Conservation (phyloP, 148 eudicot species). For the Chenopodium formosanum region DNA sequence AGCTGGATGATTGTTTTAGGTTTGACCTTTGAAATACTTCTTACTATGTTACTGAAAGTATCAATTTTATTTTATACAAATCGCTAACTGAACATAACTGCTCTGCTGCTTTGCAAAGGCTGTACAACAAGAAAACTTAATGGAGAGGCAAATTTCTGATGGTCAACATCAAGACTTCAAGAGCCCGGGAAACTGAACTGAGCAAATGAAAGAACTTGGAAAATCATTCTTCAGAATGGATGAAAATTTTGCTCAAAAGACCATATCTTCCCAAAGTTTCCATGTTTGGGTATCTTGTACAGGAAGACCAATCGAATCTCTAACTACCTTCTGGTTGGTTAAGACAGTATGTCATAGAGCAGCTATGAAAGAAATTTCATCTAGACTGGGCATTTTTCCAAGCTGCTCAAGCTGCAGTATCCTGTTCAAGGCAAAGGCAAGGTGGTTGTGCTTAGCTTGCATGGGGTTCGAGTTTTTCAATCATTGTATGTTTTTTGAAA, state of each 20-base stretch:
- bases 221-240: not conserved
- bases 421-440: slow-evolving; percentile 7
- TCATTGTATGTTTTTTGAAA: not conserved
- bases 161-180: slow-evolving; percentile 30
- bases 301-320: not conserved
- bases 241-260: slow-evolving; percentile 4
- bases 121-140: slow-evolving; percentile 63
- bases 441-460: slow-evolving; percentile 5
- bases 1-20: not conserved
- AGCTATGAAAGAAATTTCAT: slow-evolving; percentile 1
- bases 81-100: slow-evolving; percentile 13
- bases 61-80: not conserved
- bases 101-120: slow-evolving; percentile 40
- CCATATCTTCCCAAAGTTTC: not conserved
- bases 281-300: not conserved
- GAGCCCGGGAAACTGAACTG: slow-evolving; percentile 21
- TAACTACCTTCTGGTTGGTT: not conserved
- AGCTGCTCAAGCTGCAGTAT: slow-evolving; percentile 2
- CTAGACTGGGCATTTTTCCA: slow-evolving; percentile 10
- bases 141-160: slow-evolving; percentile 40
- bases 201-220: not conserved
- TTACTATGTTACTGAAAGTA: not conserved
- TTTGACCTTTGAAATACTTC: not conserved
- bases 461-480: not conserved
- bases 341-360: not conserved